Evolutionary conservation across 2,329 filamentous ascomycete genomes (phyloP), one percentile per base, ranked within the genome.

Genomic region (Nothopassalora personata): DNA sequence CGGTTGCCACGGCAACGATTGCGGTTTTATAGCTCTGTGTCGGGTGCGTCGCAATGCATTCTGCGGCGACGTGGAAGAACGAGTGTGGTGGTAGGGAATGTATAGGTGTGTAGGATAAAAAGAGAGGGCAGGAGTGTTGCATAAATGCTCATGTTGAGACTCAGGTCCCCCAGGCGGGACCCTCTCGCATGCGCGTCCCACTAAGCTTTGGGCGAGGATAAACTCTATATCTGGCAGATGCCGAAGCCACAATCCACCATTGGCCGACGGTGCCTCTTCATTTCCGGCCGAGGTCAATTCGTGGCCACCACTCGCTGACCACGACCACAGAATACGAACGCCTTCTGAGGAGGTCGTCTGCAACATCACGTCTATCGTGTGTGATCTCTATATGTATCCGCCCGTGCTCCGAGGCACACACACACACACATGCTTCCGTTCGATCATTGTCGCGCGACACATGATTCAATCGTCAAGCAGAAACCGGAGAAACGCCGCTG

Each of bases 401-500:
- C 18, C 28, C 46, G 18, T 28, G 46, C 46, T 49, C 46, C 46
- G 46, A 49, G 46, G 46, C 46, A 49, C 23, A 13, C 7, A 31
- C 28, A 19, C 46, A 19, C 46, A 49, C 23, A 13, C 7, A 31
- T 49, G 46, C 46, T n/a, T 13, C 1, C 34, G 5, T 18, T 11
- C 23, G 18, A 49, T 9, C 46, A 49, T 19, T 5, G 49, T 51
- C 49, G 49, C 49, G 27, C 18, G 30, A 9, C 11, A 11, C 19
- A 19, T 47, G 11, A 28, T 30, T 64, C 60, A 68, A n/a, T 70
- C 80, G 65, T 90, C 86, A 51, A 85, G 76, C 67, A 95, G 73
- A 66, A 97, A 96, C 48, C 81, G 83, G 69, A 97, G 71, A 71
- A 97, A 95, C 0, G 85, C 86, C 63, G 81, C 79, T 0, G 85